Evolutionary conservation across 306 rosid genomes (phyloP), one percentile per base, ranked within the genome.

Genomic region (Corylus americana): DNA sequence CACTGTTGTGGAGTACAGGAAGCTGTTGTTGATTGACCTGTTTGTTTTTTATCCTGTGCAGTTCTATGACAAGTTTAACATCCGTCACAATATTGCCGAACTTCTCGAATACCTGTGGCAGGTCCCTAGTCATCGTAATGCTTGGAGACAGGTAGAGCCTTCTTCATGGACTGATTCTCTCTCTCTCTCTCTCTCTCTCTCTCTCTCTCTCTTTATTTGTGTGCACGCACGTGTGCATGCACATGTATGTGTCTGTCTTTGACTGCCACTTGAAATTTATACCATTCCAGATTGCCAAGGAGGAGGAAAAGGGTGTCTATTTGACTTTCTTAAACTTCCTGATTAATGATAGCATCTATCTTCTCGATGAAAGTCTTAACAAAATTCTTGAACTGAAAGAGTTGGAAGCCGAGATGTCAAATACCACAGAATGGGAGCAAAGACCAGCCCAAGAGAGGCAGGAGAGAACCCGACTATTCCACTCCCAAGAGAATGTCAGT

Each of bases 51-150:
- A 58, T 77, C 53, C 69, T 79, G 84, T 86, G 84, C 93, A 96
- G 99, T 96, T 96, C 78, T 96, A 90, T 66, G 99, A 96, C 87
- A 96, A 96, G 90, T 96, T 96, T 80, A 96, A 91, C 87, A 96
- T 96, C 81, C 99, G 99, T 57, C 98, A 96, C 82, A 91, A 96
- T 79, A 96, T 96, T 78, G 98, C 99, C 3, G 99, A 96, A 73
- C 98, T 96, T 83, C 99, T 96, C 4, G 99, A 96, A 79, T 93
- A 96, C 90, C 89, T 96, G 39, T 96, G 99, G 98, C 97, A 91
- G 84, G 98, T 96, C 77, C 99, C 99, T 78, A 91, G 96, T 87
- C 99, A 96, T 85, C 98, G 90, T 42, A 96, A 90, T 88, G 96
- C 99, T 49, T 96, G 99, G 99, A 93, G 92, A 87, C 89, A 88